Conservation (phyloP, 2,329 filamentous ascomycete species). For the Ustulina deusta region DNA sequence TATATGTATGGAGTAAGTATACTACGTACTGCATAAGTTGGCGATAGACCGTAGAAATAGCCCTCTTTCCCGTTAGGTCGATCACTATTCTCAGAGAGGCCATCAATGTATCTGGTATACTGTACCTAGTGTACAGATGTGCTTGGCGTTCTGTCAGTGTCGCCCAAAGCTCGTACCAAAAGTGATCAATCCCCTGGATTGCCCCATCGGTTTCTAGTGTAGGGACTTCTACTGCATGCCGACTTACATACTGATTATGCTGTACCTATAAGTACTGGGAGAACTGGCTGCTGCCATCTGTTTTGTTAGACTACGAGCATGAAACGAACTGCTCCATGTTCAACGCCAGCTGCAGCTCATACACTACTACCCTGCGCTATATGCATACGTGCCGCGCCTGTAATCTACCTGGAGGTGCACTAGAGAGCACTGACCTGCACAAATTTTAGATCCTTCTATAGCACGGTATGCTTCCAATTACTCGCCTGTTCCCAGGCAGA, state of each 20-base stretch:
- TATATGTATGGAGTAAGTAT: background rate
- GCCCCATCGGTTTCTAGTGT: too few relatives aligned
- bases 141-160: conserved; percentile 3
- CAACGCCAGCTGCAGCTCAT: conserved; percentile 17
- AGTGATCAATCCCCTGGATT: too few relatives aligned
- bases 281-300: background rate
- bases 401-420: conserved; percentile 13
- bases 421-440: background rate
- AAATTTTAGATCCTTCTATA: background rate
- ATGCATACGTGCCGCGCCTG: conserved; percentile 27
- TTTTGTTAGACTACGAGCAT: conserved; percentile 24
- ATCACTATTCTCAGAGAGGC: background rate
- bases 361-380: conserved; percentile 1
- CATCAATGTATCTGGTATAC: background rate
- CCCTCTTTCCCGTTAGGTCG: background rate
- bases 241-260: background rate
- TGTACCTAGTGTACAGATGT: background rate
- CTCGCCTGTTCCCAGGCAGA: background rate
- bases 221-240: background rate
- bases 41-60: background rate
- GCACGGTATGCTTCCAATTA: background rate
- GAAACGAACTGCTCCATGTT: conserved; percentile 30
- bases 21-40: too few relatives aligned
- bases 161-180: conserved; percentile 5
- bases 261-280: background rate